A percentile compares a stretch with the other conserved stretches of the same genome.
phyloP scores from a whole-genome alignment of 129 eudicot species.

The Lonicera japonica region DNA sequence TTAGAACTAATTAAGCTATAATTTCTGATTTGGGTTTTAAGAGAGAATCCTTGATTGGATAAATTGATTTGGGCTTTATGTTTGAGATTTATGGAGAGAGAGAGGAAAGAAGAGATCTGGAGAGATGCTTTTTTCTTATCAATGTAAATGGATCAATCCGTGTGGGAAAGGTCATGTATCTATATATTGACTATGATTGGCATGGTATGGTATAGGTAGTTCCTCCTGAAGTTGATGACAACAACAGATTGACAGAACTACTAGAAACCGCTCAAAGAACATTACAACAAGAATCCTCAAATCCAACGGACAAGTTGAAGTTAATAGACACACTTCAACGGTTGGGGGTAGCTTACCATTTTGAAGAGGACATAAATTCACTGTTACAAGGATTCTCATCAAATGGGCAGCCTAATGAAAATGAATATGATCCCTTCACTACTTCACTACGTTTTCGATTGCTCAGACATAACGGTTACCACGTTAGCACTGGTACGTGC shows the following conservation, averaged over 20 bases:
- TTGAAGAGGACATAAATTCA: constrained; percentile 31
- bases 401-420: background rate
- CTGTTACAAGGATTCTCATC: constrained; percentile 6
- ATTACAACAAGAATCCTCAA: constrained; percentile 19
- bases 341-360: constrained; percentile 39
- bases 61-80: too few relatives aligned
- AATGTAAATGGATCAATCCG: too few relatives aligned
- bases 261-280: constrained; percentile 14
- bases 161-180: too few relatives aligned
- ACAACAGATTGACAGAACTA: constrained; percentile 16
- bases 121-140: too few relatives aligned
- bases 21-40: too few relatives aligned
- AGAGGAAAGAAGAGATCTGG: too few relatives aligned
- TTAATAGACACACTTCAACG: constrained; percentile 48
- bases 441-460: constrained; percentile 43
- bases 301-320: constrained; percentile 17
- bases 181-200: background rate
- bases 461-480: constrained; percentile 40
- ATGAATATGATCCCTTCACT: constrained; percentile 32
- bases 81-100: too few relatives aligned
- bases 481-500: constrained; percentile 26
- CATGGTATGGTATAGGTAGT: constrained; percentile 5
- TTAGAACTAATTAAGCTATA: too few relatives aligned
- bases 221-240: constrained; percentile 21
- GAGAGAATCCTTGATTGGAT: too few relatives aligned